phyloP scores from a whole-genome alignment of 2,329 filamentous ascomycete species.

The Fusarium kyushuense region DNA sequence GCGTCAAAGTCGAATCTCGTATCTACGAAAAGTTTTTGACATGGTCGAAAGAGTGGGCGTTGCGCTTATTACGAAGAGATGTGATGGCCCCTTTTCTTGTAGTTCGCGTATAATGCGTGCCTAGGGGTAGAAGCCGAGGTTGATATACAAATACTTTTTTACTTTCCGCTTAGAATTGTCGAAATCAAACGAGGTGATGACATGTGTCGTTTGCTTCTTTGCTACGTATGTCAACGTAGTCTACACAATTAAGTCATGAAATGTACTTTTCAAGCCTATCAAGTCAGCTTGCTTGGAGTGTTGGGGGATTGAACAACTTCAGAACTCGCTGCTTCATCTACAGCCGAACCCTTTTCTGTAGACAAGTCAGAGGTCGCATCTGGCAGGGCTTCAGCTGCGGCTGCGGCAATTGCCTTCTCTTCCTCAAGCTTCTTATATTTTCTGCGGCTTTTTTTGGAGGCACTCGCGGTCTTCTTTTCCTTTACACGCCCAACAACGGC shows the following conservation, averaged over 20 bases:
- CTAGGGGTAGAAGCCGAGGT: slow-evolving; percentile 66
- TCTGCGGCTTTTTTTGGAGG: slow-evolving; percentile 82
- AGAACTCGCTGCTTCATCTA: not conserved
- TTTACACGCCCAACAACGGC: slow-evolving; percentile 73
- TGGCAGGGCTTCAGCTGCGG: not conserved
- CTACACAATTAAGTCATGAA: not conserved
- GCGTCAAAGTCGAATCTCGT: slow-evolving; percentile 65
- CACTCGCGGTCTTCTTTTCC: slow-evolving; percentile 78
- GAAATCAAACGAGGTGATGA: slow-evolving; percentile 49
- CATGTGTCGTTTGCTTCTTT: slow-evolving; percentile 11
- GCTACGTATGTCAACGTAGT: not conserved
- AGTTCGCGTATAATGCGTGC: slow-evolving; percentile 63
- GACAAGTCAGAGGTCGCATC: not conserved
- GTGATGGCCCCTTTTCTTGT: slow-evolving; percentile 63
- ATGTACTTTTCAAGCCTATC: not conserved
- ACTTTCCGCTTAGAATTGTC: slow-evolving; percentile 54
- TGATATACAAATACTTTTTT: slow-evolving; percentile 67
- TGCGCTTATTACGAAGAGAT: slow-evolving; percentile 62
- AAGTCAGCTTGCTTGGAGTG: slow-evolving; percentile 3
- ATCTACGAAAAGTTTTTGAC: slow-evolving; percentile 69
- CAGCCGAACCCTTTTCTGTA: not conserved
- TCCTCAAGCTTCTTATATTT: slow-evolving; percentile 78
- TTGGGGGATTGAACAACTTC: not conserved
- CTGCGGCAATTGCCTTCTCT: slow-evolving; percentile 52
- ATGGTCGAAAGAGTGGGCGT: slow-evolving; percentile 65